phyloP scores from a whole-genome alignment of 2,329 filamentous ascomycete genomes.

The Diaporthe vexans region DNA sequence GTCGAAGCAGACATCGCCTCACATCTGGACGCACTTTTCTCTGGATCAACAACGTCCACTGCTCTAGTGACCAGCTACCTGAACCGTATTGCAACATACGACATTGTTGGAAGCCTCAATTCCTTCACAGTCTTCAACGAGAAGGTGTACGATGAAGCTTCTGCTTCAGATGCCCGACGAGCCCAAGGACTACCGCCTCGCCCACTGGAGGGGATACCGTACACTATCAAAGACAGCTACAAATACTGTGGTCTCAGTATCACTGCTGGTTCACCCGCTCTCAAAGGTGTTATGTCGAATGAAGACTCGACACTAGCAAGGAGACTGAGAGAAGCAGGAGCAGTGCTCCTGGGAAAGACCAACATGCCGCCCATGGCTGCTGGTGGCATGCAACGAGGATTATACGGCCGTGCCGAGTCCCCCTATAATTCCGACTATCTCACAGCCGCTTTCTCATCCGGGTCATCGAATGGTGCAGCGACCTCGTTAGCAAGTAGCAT shows the following conservation, averaged over 20 bases:
- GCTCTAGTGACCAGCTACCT: constrained; percentile 61
- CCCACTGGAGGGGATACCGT: constrained; percentile 69
- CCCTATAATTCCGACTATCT: constrained; percentile 69
- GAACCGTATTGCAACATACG: constrained; percentile 61
- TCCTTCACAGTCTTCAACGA: constrained; percentile 63
- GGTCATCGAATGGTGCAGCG: constrained; percentile 70
- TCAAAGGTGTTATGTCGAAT: constrained; percentile 62
- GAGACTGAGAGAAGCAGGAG: constrained; percentile 62
- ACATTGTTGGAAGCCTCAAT: constrained; percentile 58
- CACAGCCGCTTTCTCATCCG: constrained; percentile 68
- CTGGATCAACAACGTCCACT: constrained; percentile 57
- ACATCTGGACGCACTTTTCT: constrained; percentile 57
- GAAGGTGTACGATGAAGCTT: constrained; percentile 60
- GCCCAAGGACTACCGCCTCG: constrained; percentile 52
- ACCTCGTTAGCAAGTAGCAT: constrained; percentile 65
- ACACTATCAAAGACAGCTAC: constrained; percentile 70
- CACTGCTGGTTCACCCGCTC: constrained; percentile 68
- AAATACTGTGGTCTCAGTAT: constrained; percentile 67
- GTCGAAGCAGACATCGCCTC: constrained; percentile 63
- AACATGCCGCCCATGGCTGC: constrained; percentile 74
- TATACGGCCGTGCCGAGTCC: constrained; percentile 69
- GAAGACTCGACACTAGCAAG: constrained; percentile 66
- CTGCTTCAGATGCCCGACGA: constrained; percentile 60
- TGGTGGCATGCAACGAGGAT: constrained; percentile 69
- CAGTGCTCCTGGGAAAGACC: constrained; percentile 66